Conservation (phyloP, 805 yeast genomes). For the Blastobotrys americana region DNA sequence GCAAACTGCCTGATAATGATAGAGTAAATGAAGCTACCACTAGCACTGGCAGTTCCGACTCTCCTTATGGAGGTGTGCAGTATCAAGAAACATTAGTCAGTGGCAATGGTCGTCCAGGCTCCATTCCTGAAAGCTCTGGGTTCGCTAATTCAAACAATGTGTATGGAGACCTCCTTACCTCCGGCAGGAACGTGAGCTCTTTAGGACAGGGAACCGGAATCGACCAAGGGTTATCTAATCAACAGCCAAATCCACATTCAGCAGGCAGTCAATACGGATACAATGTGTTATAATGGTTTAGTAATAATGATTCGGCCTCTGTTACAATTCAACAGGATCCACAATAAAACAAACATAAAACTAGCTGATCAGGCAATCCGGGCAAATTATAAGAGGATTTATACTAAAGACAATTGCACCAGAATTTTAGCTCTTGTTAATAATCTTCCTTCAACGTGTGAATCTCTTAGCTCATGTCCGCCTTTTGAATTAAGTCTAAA, state of each 20-base stretch:
- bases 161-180: neutral
- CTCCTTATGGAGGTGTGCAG: constrained; percentile 4
- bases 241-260: neutral
- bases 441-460: no score
- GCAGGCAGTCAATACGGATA: neutral
- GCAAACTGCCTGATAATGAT: constrained; percentile 16
- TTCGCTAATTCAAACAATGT: neutral
- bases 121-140: neutral
- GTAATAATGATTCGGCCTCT: no score
- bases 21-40: neutral
- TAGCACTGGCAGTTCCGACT: constrained; percentile 9
- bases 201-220: neutral
- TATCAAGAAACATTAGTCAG: neutral
- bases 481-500: neutral
- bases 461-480: no score
- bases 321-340: no score
- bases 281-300: no score
- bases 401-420: no score
- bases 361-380: no score
- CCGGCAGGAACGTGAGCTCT: neutral
- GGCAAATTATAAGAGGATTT: no score
- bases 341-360: no score
- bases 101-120: neutral
- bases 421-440: no score
- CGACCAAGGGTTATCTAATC: neutral